Base-by-base conservation (phyloP, 805 yeast genomes). In the Candida cerambycidarum region DNA sequence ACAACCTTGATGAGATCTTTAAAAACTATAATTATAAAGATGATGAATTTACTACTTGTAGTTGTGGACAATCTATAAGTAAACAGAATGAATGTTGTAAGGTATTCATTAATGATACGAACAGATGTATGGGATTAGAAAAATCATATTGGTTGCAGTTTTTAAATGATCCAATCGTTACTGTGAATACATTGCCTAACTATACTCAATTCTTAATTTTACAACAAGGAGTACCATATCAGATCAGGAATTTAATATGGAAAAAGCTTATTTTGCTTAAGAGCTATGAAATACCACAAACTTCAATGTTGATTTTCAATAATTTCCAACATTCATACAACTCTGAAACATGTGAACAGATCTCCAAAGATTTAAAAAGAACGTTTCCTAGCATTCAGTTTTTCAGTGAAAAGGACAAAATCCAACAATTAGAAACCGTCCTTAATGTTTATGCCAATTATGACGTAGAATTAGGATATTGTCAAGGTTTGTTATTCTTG, bases 391-490 rank as follows among this genome's bases (percentile, higher is more conserved):
- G 68, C 15, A 63, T 81, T 15, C 60, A 61, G 1, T 70, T 76
- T 55, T 79, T 82, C 59, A 62, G 66, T 33, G 58, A 66, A 24
- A 63, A 57, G 13, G 61, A 64, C 14, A 78, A 79, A 16, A 69
- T 76, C 41, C 47, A 54, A 8, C 65, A 67, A 48, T 71, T 81
- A 43, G 80, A 79, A 29, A 73, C 74, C 19, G 73, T 81, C 23
- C 63, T 81, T 46, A 78, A 81, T 43, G 85, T 83, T 1, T 81
- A 76, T 52, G 78, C 82, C 38, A 76, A 80, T 48, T 81, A 78
- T 54, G 85, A 81, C 59, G 71, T 73, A 40, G 83, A 80, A 50
- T 75, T 81, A 50, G 87, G 87, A 9, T 81, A 81, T 54, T 81
- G 87, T 56, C 87, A 81, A 57, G 87, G 87, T 5, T 62, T 82